Conservation (phyloP, 441 rosid genomes). For the Gossypium gossypioides region DNA sequence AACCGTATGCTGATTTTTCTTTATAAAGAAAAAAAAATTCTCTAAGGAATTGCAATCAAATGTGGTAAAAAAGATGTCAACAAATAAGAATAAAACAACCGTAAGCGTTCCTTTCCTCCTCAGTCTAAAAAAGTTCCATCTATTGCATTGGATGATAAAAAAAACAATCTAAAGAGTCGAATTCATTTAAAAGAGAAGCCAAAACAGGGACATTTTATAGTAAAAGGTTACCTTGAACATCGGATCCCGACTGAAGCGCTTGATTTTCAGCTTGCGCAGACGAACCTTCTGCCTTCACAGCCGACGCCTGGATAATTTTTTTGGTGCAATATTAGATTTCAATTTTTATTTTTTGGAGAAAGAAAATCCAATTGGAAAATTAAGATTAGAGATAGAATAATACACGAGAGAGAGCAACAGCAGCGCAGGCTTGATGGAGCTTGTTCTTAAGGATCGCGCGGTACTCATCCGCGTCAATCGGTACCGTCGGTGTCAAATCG, state of each 20-base stretch:
- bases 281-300: conserved; percentile 46
- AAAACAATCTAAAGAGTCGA: neutral
- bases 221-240: conserved; percentile 31
- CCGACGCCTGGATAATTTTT: conserved; percentile 27
- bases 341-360: neutral
- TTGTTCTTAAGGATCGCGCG: conserved; percentile 48
- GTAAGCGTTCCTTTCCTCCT: neutral
- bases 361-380: neutral
- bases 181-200: neutral
- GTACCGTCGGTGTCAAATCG: conserved; percentile 23
- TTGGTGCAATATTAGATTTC: neutral
- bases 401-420: conserved; percentile 53
- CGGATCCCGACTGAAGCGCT: conserved; percentile 27
- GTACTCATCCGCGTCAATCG: conserved; percentile 35
- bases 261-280: conserved; percentile 31
- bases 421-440: conserved; percentile 69
- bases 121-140: neutral
- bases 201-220: neutral
- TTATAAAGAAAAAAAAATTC: neutral
- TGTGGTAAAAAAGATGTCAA: neutral
- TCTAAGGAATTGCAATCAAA: neutral
- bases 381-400: neutral
- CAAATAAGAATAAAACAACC: neutral
- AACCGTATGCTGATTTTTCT: neutral
- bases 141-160: neutral